Percentiles rank a stretch among this genome's conserved stretches.
Conservation (phyloP, 768 basidiomycete species). For the Coprinopsis cinerea region DNA sequence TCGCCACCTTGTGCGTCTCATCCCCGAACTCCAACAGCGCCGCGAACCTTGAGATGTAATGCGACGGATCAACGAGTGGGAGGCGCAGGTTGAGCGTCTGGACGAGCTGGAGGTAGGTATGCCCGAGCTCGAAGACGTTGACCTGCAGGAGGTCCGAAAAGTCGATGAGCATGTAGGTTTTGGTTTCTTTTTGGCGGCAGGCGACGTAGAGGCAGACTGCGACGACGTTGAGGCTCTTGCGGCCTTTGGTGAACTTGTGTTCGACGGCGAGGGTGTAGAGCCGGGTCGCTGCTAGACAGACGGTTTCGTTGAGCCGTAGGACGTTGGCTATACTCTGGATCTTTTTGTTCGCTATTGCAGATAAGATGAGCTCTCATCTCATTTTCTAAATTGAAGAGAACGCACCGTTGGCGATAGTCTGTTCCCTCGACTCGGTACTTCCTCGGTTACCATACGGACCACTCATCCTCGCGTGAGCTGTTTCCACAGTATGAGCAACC, state of each 20-base stretch:
- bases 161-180: constrained; percentile 97
- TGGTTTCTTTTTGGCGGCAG: constrained; percentile 84
- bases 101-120: constrained; percentile 92
- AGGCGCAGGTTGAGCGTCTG: constrained; percentile 80
- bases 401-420: constrained; percentile 86
- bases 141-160: constrained; percentile 96
- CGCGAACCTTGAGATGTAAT: constrained; percentile 94
- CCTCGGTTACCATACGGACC: constrained; percentile 80
- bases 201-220: constrained; percentile 95
- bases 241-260: constrained; percentile 90
- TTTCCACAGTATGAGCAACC: neutral
- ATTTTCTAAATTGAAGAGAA: constrained; percentile 9
- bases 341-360: constrained; percentile 60
- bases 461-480: constrained; percentile 78
- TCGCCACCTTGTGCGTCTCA: constrained; percentile 85
- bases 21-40: constrained; percentile 94
- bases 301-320: constrained; percentile 72
- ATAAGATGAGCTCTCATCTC: constrained; percentile 7
- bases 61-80: constrained; percentile 90
- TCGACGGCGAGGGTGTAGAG: constrained; percentile 92
- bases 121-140: constrained; percentile 92
- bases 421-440: constrained; percentile 78
- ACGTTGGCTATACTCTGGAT: constrained; percentile 80
- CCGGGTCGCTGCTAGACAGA: constrained; percentile 75
- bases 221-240: constrained; percentile 88